phyloP scores from a whole-genome alignment of 1,139 yeast species.

The Chernovozyma aurita region DNA sequence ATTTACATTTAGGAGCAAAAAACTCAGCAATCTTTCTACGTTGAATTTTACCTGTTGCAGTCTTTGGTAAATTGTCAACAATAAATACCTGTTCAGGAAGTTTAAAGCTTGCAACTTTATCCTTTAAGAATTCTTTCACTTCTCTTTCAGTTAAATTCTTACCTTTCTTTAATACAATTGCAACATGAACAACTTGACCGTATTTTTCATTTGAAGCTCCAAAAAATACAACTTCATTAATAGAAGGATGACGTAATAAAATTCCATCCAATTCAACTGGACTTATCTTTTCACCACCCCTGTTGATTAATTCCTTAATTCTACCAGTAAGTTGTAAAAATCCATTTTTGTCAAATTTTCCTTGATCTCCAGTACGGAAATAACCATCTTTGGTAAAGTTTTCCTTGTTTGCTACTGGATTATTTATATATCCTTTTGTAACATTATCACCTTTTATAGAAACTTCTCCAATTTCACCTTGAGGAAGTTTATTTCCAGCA shows the following conservation, averaged over 20 bases:
- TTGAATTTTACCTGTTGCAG: conserved; percentile 70
- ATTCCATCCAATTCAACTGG: conserved; percentile 62
- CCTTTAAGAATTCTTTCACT: conserved; percentile 37
- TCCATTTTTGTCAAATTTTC: conserved; percentile 54
- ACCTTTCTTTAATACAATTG: conserved; percentile 49
- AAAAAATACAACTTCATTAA: conserved; percentile 64
- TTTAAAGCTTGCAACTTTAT: conserved; percentile 50
- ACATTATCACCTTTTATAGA: conserved; percentile 61
- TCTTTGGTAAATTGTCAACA: conserved; percentile 60
- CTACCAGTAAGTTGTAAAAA: conserved; percentile 59
- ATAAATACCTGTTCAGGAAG: conserved; percentile 53
- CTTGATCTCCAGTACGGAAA: conserved; percentile 75
- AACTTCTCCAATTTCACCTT: conserved; percentile 59
- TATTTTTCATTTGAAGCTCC: conserved; percentile 60
- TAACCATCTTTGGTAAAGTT: conserved; percentile 51
- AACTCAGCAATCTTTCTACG: conserved; percentile 51
- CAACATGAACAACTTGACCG: conserved; percentile 66
- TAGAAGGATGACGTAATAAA: conserved; percentile 50
- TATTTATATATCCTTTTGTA: conserved; percentile 66
- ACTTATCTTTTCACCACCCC: conserved; percentile 69
- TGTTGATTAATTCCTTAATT: conserved; percentile 60
- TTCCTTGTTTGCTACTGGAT: conserved; percentile 61
- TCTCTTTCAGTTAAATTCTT: conserved; percentile 33
- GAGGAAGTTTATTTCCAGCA: conserved; percentile 36
- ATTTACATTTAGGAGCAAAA: conserved; percentile 31